A percentile compares a stretch with the other conserved stretches of the same genome.
Evolutionary conservation across 495 filamentous ascomycete species (phyloP).

Genomic region (Lepidopterella palustris): DNA sequence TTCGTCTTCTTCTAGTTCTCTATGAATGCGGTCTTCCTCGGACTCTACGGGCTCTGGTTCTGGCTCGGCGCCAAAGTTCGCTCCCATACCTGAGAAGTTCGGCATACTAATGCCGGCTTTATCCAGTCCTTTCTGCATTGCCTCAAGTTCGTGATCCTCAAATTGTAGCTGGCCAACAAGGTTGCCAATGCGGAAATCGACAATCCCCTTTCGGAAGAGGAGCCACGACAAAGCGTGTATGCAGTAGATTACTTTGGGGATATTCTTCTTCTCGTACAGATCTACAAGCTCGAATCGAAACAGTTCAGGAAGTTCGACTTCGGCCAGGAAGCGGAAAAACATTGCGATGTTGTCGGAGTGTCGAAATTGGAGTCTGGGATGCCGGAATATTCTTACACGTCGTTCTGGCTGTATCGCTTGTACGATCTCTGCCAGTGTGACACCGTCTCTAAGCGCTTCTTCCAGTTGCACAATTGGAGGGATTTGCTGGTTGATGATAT

Average conservation of each 20-base stretch:
- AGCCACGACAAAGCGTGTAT: constrained; percentile 96
- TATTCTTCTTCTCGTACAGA: constrained; percentile 99
- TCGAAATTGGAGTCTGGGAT: constrained; percentile 79
- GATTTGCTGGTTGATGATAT: constrained; percentile 79
- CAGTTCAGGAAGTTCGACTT: constrained; percentile 93
- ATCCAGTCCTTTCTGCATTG: constrained; percentile 92
- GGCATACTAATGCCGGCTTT: constrained; percentile 93
- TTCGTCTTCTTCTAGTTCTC: constrained; percentile 75
- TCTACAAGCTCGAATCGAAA: constrained; percentile 98
- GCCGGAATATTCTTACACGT: constrained; percentile 72
- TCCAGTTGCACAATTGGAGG: constrained; percentile 95
- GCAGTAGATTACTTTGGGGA: constrained; percentile 98
- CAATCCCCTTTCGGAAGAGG: constrained; percentile 86
- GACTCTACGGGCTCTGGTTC: constrained; percentile 65
- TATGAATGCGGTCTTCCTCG: constrained; percentile 81
- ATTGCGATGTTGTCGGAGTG: constrained; percentile 95
- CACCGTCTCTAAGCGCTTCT: constrained; percentile 85
- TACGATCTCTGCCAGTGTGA: constrained; percentile 94
- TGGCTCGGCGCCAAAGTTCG: constrained; percentile 77
- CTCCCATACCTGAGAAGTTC: constrained; percentile 94
- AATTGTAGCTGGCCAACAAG: constrained; percentile 95
- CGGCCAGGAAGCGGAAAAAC: constrained; percentile 88
- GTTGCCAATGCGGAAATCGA: constrained; percentile 96
- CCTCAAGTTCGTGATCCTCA: constrained; percentile 94
- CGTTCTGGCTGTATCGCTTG: constrained; percentile 76